Evolutionary conservation across 148 eudicot species (phyloP), one percentile per base, ranked within the genome.

Genomic region (Hydrangea macrophylla): DNA sequence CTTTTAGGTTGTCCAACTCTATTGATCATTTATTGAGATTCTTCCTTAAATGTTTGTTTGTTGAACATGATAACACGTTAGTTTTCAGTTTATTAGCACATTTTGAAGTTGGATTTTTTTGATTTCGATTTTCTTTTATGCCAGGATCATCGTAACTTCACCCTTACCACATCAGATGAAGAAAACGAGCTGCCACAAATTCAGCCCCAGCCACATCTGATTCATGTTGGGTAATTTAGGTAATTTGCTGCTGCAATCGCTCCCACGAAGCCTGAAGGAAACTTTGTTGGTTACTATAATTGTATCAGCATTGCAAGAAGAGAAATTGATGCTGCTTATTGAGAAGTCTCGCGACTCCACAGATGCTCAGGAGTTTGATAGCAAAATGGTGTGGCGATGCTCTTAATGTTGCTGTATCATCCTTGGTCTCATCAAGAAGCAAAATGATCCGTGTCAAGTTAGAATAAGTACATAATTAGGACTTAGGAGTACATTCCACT

Each of bases 151-250:
- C 74, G 53, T 5, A 54, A 60, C 31, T 54, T 60, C 60, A 27
- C 64, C 7, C 35, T 18, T 39, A 62, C 37, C 20, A 1, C 72
- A 9, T 60, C 72, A 10, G 76, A 70, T 12, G 73, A 58, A 71
- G 79, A 67, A 65, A 67, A 68, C n/a, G 75, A 75, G 26, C 33
- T 75, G 55, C 69, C 70, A 11, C 58, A 56, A 31, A 63, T 9
- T 18, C 72, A 54, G 75, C 55, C 63, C 11, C 72, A 15, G 18
- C 60, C 55, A 31, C 75, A 70, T 70, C 60, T 67, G 69, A 67
- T 75, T 66, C 70, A 57, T 24, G 66, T 67, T 12, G 55, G 8
- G 48, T 76, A 58, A 59, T 18, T n/a, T n/a, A n/a, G n/a, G n/a
- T n/a, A n/a, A n/a, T n/a, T n/a, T 61, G 25, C 58, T 65, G 69